These are phyloP conservation scores for Agrostemma githago DNA, from an alignment of 148 eudicot genomes.

Conservation along the genomic window DNA sequence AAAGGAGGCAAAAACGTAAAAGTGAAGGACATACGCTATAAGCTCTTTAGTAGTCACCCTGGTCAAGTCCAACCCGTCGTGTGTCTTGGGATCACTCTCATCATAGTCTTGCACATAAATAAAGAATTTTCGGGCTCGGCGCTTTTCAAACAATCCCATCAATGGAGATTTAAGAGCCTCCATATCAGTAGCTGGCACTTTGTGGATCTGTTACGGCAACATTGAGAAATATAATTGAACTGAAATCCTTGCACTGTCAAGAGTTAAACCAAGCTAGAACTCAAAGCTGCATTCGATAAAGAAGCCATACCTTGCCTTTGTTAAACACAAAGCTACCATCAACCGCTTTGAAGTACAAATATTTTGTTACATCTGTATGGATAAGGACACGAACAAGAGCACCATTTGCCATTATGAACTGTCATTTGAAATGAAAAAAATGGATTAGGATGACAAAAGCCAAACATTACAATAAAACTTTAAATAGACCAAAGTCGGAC, in stretches of 20 bases:
- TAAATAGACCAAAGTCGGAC: not conserved
- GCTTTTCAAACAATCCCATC: constrained; percentile 94
- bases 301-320: constrained; percentile 70
- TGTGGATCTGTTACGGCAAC: constrained; percentile 55
- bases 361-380: constrained; percentile 91
- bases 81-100: constrained; percentile 78
- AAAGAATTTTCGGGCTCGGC: constrained; percentile 89
- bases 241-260: not conserved
- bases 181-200: constrained; percentile 98
- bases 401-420: constrained; percentile 98
- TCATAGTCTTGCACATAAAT: constrained; percentile 83
- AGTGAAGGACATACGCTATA: constrained; percentile 56
- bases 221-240: not conserved
- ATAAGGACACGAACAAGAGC: constrained; percentile 90
- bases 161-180: constrained; percentile 94
- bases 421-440: constrained; percentile 5
- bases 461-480: not conserved
- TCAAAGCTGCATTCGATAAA: not conserved
- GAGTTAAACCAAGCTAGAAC: constrained; percentile 10
- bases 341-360: constrained; percentile 83
- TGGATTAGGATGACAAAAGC: constrained; percentile 7
- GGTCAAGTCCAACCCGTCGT: constrained; percentile 84
- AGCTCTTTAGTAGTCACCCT: constrained; percentile 83
- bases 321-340: constrained; percentile 94
- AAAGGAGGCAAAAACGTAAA: not conserved